Evolutionary conservation across 345 rosid species (phyloP).

Genomic region (Firmiana major): DNA sequence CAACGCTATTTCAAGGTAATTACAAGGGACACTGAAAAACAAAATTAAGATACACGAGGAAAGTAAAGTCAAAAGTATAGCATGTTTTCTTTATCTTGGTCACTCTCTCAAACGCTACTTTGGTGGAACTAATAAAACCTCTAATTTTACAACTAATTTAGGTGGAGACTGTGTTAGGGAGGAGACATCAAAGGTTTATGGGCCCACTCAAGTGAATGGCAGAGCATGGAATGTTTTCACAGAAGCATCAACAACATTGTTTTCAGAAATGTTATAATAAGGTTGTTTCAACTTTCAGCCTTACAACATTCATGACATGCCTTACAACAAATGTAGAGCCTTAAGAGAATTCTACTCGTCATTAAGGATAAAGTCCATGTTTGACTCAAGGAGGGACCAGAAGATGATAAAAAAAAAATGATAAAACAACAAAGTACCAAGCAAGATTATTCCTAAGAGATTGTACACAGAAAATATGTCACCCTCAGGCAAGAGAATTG

Average conservation of each 20-base stretch:
- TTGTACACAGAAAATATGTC: neutral
- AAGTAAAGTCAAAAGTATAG: too few relatives aligned
- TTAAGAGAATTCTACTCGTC: neutral
- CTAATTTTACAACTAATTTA: neutral
- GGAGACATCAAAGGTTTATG: neutral
- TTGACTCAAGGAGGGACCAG: neutral
- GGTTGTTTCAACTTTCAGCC: neutral
- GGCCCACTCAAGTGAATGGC: neutral
- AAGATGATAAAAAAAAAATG: neutral
- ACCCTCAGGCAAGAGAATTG: neutral
- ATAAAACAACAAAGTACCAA: neutral
- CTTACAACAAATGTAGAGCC: neutral
- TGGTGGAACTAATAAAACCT: too few relatives aligned
- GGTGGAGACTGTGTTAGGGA: neutral
- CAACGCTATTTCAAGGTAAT: neutral
- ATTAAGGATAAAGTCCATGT: neutral
- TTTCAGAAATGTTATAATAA: neutral
- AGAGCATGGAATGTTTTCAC: neutral
- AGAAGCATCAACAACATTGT: constrained; percentile 9
- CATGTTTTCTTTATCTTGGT: too few relatives aligned
- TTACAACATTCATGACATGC: neutral
- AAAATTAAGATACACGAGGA: too few relatives aligned
- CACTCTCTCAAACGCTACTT: too few relatives aligned
- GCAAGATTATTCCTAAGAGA: neutral
- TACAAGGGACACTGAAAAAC: neutral